A percentile compares a stretch with the other conserved stretches of the same genome.
These are phyloP conservation scores for Tylopilus plumbeoviolaceoides DNA, from an alignment of 768 basidiomycete genomes.

Conservation along the genomic window DNA sequence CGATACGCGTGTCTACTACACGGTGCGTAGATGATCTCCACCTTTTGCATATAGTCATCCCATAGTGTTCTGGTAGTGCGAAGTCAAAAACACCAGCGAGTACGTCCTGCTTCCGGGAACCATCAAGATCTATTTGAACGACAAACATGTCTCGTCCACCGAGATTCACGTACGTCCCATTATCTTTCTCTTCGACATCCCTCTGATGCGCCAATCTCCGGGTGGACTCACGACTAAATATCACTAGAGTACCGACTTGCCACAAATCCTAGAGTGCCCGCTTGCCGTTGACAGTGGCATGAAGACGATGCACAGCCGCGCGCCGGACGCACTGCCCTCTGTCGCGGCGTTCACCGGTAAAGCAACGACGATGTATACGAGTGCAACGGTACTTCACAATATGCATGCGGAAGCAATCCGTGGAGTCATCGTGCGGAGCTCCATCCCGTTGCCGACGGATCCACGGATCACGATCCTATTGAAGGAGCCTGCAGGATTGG, in stretches of 20 bases:
- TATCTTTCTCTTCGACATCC: neutral
- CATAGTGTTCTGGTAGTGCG: constrained; percentile 9
- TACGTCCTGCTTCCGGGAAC: constrained; percentile 26
- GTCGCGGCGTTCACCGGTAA: neutral
- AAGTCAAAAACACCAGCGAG: constrained; percentile 25
- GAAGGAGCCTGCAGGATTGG: constrained; percentile 25
- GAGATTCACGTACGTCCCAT: constrained; percentile 16
- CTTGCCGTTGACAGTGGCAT: constrained; percentile 17
- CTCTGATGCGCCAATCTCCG: neutral
- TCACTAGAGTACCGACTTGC: constrained; percentile 9
- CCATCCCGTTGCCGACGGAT: constrained; percentile 27
- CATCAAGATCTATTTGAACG: constrained; percentile 27
- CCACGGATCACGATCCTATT: constrained; percentile 26
- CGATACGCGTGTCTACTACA: constrained; percentile 19
- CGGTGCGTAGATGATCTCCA: constrained; percentile 3
- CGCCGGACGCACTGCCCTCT: constrained; percentile 9
- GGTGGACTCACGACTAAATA: neutral
- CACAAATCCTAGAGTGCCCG: constrained; percentile 19
- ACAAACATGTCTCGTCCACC: constrained; percentile 25
- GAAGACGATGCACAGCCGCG: constrained; percentile 13
- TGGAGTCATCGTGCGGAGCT: constrained; percentile 22
- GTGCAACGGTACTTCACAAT: constrained; percentile 13
- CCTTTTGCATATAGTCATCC: neutral
- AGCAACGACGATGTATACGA: constrained; percentile 18
- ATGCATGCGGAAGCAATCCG: constrained; percentile 8